Evolutionary conservation across 2,329 filamentous ascomycete genomes (phyloP), one percentile per base, ranked within the genome.

Genomic region (Dactylellina leptospora): DNA sequence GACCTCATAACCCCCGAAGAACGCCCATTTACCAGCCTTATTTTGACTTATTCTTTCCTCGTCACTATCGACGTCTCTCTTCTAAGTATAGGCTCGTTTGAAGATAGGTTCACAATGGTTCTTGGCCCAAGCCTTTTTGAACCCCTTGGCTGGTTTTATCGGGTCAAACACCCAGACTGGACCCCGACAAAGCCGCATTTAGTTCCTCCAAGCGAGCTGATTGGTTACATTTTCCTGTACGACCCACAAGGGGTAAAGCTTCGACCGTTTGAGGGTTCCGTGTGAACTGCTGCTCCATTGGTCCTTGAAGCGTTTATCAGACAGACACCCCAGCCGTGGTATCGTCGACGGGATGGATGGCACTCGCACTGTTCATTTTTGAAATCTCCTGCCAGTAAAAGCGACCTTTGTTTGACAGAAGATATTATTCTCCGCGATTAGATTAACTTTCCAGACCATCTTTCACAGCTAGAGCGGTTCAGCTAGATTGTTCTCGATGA

Each of bases 281-380:
- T 28, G 40, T 20, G 40, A 18, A 33, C 20, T 42, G 53, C 44
- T 38, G 59, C 63, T 71, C 55, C 58, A 58, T 18, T 13, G 45
- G n/a, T 30, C n/a, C n/a, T n/a, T 72, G 66, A 72, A 72, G 66
- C 58, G 51, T 55, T 33, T 58, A 72, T 63, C 58, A 64, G 42
- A 72, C 58, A 4, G 5, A 40, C 13, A 40, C 10, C 30, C 30
- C 10, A 40, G 11, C 10, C 36, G 1, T 40, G 36, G 36, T n/a
- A 16, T 45, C 45, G 33, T 51, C 11, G 45, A 42, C 27, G 42
- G 42, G 45, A 16, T 13, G 22, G 8, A 40, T 10, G 4, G 6
- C 16, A 10, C 18, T 45, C 22, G 40, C 13, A 13, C 30, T 33
- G 30, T 33, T 33, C 30, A 33, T 33, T 33, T 33, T 33, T 33